Conservation (phyloP, 345 rosid species). For the Diplotaxis tenuifolia region DNA sequence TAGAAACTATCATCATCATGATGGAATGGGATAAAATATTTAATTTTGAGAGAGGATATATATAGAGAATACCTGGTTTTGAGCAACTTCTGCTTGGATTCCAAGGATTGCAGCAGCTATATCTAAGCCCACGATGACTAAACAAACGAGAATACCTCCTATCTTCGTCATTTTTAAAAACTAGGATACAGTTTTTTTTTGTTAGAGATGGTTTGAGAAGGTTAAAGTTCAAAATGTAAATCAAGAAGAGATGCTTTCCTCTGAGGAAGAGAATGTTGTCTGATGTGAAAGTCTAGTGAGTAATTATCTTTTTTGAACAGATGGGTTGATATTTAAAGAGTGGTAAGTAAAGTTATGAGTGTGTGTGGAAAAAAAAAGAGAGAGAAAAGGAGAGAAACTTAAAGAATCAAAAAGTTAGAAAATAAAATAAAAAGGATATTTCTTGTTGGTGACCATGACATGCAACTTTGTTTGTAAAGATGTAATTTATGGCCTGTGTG, state of each 20-base stretch:
- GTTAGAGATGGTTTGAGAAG: background rate
- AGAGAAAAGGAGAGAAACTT: background rate
- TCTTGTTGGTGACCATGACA: constrained; percentile 2
- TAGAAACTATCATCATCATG: background rate
- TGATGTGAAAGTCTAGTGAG: constrained; percentile 20
- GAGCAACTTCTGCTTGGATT: constrained; percentile 85
- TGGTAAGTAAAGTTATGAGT: constrained; percentile 20
- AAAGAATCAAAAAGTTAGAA: background rate
- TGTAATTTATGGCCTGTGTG: background rate
- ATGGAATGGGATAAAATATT: background rate
- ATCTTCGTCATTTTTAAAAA: constrained; percentile 51
- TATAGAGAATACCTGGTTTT: constrained; percentile 55
- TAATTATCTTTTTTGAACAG: constrained; percentile 21
- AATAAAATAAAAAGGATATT: constrained; percentile 13
- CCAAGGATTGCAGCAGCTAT: constrained; percentile 80
- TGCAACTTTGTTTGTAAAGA: background rate
- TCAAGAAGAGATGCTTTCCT: constrained; percentile 18
- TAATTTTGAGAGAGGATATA: background rate
- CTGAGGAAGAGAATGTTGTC: constrained; percentile 7
- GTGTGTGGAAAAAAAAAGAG: background rate
- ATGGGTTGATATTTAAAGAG: constrained; percentile 8
- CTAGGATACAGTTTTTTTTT: background rate
- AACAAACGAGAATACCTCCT: constrained; percentile 65
- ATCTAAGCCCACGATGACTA: constrained; percentile 75
- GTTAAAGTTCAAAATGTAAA: background rate